These are phyloP conservation scores for Withania somnifera DNA, from an alignment of 305 asterid species.

Conservation along the genomic window DNA sequence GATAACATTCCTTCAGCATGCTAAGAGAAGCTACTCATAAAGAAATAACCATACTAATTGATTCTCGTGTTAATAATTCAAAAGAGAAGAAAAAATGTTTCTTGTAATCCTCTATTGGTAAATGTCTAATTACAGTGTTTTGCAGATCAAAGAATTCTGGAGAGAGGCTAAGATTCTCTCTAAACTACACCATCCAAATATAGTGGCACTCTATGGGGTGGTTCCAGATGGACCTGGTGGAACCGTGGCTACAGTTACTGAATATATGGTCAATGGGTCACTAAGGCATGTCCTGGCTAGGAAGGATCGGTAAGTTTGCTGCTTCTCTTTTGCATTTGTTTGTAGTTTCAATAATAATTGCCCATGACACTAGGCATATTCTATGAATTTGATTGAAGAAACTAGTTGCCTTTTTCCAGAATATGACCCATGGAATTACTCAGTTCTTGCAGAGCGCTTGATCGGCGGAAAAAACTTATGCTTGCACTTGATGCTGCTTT, in stretches of 20 bases:
- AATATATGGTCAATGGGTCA: slow-evolving; percentile 76
- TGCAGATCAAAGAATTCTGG: slow-evolving; percentile 84
- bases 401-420: background rate
- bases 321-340: slow-evolving; percentile 1
- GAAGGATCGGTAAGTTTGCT: slow-evolving; percentile 52
- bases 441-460: slow-evolving; percentile 43
- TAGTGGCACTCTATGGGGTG: slow-evolving; percentile 88
- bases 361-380: background rate
- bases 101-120: background rate
- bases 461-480: slow-evolving; percentile 53
- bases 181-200: slow-evolving; percentile 82
- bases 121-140: background rate
- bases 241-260: slow-evolving; percentile 81
- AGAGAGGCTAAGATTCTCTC: slow-evolving; percentile 89
- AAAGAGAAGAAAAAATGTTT: background rate
- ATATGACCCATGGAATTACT: slow-evolving; percentile 11
- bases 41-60: background rate
- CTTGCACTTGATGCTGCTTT: slow-evolving; percentile 77
- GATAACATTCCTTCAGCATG: background rate
- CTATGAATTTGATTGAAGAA: background rate
- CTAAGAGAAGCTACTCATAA: background rate
- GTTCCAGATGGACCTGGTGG: slow-evolving; percentile 89
- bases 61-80: background rate
- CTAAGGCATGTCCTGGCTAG: slow-evolving; percentile 56
- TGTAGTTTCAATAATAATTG: background rate